These are phyloP conservation scores for Litchi chinensis DNA, from an alignment of 345 rosid genomes.

Conservation along the genomic window DNA sequence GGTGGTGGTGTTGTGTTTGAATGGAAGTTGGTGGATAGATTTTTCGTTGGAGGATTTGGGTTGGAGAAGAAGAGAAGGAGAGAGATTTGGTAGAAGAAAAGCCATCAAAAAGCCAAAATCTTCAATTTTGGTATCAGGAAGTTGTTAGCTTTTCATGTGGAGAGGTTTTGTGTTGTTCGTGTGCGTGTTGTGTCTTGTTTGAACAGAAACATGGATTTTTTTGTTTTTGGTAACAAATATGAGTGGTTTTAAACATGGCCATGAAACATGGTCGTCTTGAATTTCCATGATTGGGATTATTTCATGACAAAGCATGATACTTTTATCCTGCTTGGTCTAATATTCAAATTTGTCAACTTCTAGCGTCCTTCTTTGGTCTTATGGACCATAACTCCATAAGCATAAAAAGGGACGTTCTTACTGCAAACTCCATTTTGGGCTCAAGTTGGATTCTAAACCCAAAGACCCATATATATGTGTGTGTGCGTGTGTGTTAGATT, in stretches of 20 bases:
- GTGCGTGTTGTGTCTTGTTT: conserved; percentile 23
- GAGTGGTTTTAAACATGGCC: conserved; percentile 62
- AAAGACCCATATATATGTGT: no score
- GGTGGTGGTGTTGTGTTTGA: background rate
- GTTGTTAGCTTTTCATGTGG: conserved; percentile 33
- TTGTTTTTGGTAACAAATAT: conserved; percentile 20
- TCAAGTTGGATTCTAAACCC: no score
- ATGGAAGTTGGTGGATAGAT: conserved; percentile 23
- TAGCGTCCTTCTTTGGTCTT: no score
- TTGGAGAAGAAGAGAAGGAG: conserved; percentile 56
- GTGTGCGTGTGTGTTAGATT: no score
- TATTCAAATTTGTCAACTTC: no score
- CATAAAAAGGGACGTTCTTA: no score
- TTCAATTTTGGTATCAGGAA: background rate
- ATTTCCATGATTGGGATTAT: background rate
- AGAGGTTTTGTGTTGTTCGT: conserved; percentile 16
- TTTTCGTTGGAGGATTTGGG: conserved; percentile 50
- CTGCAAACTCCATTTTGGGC: no score
- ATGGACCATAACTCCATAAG: no score
- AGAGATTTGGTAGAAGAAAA: conserved; percentile 75
- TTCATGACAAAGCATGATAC: background rate
- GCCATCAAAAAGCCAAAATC: conserved; percentile 44
- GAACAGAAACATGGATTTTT: background rate
- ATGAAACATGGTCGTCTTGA: conserved; percentile 8
- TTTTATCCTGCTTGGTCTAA: background rate